Evolutionary conservation across 352 stramenopile species (phyloP).

Genomic region (Hyaloperonospora arabidopsidis): DNA sequence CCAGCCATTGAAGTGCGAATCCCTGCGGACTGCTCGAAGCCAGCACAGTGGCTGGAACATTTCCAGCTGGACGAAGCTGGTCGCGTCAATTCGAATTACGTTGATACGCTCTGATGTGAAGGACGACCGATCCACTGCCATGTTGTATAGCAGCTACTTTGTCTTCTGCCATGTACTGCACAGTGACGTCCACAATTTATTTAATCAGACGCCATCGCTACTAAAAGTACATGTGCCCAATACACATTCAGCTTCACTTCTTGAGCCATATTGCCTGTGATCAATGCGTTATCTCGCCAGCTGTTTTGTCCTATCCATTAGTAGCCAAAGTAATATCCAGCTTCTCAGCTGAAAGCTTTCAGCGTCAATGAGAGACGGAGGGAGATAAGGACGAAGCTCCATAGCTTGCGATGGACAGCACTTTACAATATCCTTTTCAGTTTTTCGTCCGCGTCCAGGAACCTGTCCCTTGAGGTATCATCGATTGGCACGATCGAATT

Average conservation of each 20-base stretch:
- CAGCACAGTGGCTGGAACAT: constrained; percentile 39
- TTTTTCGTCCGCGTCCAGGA: constrained; percentile 60
- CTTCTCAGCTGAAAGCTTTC: constrained; percentile 12
- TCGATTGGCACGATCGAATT: constrained; percentile 24
- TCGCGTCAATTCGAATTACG: constrained; percentile 60
- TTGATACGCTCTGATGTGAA: constrained; percentile 30
- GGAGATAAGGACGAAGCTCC: constrained; percentile 18
- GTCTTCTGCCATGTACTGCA: not conserved
- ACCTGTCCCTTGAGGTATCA: constrained; percentile 43
- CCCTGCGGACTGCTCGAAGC: constrained; percentile 43
- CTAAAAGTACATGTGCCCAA: constrained; percentile 9
- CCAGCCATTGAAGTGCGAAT: constrained; percentile 66
- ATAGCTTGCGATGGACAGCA: constrained; percentile 41
- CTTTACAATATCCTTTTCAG: constrained; percentile 55
- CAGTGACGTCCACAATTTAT: constrained; percentile 29
- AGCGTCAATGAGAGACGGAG: constrained; percentile 10
- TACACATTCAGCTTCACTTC: too few relatives aligned
- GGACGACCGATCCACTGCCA: not conserved
- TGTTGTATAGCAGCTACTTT: not conserved
- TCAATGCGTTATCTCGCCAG: constrained; percentile 8
- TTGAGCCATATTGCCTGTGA: constrained; percentile 8
- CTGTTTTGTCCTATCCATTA: constrained; percentile 16
- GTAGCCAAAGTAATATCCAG: constrained; percentile 3
- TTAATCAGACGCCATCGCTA: constrained; percentile 29
- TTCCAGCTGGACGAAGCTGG: constrained; percentile 46